Base-by-base conservation (phyloP, 2,329 filamentous ascomycete species). In the Neopestalotiopsis sp. region DNA sequence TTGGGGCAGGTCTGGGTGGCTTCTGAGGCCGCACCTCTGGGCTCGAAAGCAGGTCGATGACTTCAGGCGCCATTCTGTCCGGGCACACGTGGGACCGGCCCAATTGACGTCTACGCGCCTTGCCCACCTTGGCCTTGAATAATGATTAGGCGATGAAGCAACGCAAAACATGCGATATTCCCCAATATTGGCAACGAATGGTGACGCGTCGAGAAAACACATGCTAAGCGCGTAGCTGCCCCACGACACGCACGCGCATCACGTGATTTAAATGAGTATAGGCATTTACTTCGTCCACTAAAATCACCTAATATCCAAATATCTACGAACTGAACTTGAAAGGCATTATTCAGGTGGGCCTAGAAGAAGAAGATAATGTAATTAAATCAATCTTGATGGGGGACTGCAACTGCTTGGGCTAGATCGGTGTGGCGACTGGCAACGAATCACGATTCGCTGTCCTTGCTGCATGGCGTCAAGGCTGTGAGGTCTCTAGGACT, bases 31-130 rank as follows among this genome's bases (percentile, higher is more conserved):
- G 70, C 65, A 61, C 34, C 30, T 72, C 67, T 12, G 78, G 77
- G 67, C 79, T 81, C 0, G 79, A 80, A 14, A 81, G 69, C 20
- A 81, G 68, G 69, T 72, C 75, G 67, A 82, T 81, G 10, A 82
- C 73, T 70, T 81, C 79, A 9, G 78, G 71, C 79, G 62, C 42
- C 20, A 62, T 49, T 14, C 12, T 62, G 17, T 5, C 30, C 12
- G n/a, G 20, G 59, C 59, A 61, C n/a, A 61, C n/a, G 24, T 28
- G 17, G 13, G 32, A 3, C 28, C 59, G n/a, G 1, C 17, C 28
- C 59, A 14, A 62, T 40, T n/a, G 57, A 59, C 28, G 17, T 17
- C 24, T 13, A 24, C 24, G 57, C 57, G 30, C 28, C 24, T 59
- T 30, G 20, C 45, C 20, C 45, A n/a, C 45, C 45, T n/a, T 24